phyloP scores from a whole-genome alignment of 306 rosid species.

The Alnus rubra region DNA sequence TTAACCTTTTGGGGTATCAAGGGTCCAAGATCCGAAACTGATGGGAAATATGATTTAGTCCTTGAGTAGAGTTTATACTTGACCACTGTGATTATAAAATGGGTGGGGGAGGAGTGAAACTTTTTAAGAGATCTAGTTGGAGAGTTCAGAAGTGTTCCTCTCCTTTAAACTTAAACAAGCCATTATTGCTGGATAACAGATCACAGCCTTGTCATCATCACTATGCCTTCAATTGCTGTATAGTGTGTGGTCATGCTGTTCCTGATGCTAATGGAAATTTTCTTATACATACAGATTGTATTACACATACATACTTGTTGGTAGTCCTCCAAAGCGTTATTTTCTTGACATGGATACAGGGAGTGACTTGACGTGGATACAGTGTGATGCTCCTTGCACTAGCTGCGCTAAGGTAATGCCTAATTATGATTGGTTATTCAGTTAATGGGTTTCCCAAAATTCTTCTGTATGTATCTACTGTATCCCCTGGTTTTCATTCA shows the following conservation, averaged over 20 bases:
- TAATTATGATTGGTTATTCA: conserved; percentile 2
- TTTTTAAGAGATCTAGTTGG: not conserved
- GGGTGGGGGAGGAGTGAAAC: not conserved
- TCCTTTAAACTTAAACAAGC: not conserved
- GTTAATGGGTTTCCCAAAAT: conserved; percentile 9
- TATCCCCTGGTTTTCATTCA: not conserved
- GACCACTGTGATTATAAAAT: not conserved
- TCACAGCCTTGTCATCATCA: conserved; percentile 12
- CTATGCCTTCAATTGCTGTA: not conserved
- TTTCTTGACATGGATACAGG: conserved; percentile 82
- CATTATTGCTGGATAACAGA: conserved; percentile 20
- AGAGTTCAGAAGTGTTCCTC: not conserved
- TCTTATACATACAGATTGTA: conserved; percentile 50
- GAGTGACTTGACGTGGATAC: conserved; percentile 87
- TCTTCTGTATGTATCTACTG: conserved; percentile 4
- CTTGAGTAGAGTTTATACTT: not conserved
- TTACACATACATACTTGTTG: conserved; percentile 60
- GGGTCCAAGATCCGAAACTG: not conserved
- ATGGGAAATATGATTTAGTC: not conserved
- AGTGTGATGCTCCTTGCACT: conserved; percentile 84
- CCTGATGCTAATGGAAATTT: conserved; percentile 14
- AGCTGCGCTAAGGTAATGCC: conserved; percentile 75
- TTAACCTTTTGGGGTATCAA: no score
- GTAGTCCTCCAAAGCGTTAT: conserved; percentile 75
- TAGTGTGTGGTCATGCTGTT: not conserved